A percentile compares a stretch with the other conserved stretches of the same genome.
Conservation (phyloP, 2,329 filamentous ascomycete genomes). For the Colletotrichum horii region DNA sequence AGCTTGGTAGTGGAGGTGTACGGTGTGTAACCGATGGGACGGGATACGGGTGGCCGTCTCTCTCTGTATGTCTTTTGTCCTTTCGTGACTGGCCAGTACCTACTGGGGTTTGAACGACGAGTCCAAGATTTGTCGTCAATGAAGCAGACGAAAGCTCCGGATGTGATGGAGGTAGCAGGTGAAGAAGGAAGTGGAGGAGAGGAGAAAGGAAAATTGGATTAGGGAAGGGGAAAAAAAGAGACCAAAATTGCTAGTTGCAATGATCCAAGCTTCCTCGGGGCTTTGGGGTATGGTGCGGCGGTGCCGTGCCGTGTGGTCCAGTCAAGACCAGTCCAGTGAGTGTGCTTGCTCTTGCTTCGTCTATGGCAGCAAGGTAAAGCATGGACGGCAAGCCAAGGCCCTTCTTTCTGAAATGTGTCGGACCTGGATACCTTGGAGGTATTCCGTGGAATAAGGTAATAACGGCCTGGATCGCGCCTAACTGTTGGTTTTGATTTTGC, state of each 20-base stretch:
- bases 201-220: not conserved
- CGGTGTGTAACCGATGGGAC: not conserved
- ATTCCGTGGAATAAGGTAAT: not conserved
- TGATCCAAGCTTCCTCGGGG: conserved; percentile 19
- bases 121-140: not conserved
- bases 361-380: not conserved
- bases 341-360: not conserved
- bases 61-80: not conserved
- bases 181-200: not conserved
- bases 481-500: not conserved
- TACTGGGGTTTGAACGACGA: not conserved
- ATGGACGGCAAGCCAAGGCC: not conserved
- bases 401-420: not conserved
- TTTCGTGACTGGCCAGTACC: not conserved
- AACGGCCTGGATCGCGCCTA: not conserved
- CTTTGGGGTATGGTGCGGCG: conserved; percentile 13
- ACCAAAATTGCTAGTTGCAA: conserved; percentile 14
- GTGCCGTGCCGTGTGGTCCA: not conserved
- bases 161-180: not conserved
- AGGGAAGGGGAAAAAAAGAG: not conserved
- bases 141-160: not conserved
- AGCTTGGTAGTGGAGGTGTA: not conserved
- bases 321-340: not conserved
- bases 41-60: not conserved
- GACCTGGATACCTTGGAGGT: not conserved